Percentiles rank a stretch among this genome's conserved stretches.
Conservation (phyloP, 345 rosid genomes). For the Abelmoschus esculentus region DNA sequence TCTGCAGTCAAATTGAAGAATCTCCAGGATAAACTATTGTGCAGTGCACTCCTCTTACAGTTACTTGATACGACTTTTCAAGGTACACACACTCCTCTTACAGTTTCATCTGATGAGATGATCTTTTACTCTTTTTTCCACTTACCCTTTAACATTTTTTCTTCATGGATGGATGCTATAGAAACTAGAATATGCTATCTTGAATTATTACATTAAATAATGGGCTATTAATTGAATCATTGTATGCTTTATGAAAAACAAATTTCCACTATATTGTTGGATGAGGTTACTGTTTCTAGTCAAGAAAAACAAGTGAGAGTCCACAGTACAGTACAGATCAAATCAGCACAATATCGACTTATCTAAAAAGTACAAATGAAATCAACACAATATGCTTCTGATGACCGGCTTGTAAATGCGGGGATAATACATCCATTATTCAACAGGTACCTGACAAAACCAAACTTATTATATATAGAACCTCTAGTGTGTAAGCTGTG, state of each 20-base stretch:
- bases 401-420: slow-evolving; percentile 17
- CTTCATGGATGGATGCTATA: background rate
- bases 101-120: background rate
- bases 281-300: slow-evolving; percentile 11
- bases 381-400: slow-evolving; percentile 1
- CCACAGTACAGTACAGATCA: slow-evolving; percentile 14
- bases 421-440: background rate
- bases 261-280: background rate
- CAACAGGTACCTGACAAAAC: background rate
- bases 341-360: slow-evolving; percentile 18
- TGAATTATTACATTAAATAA: background rate
- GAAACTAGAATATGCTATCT: background rate
- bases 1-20: background rate
- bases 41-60: background rate
- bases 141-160: background rate
- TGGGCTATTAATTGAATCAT: background rate
- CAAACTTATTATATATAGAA: slow-evolving; percentile 20
- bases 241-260: background rate
- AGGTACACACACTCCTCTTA: background rate
- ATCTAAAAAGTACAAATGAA: background rate
- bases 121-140: background rate
- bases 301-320: slow-evolving; percentile 23
- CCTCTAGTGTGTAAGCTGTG: slow-evolving; percentile 4
- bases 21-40: background rate
- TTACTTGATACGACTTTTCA: background rate